Base-by-base conservation (phyloP, 2,329 filamentous ascomycete species). In the Trichoderma simmonsii region DNA sequence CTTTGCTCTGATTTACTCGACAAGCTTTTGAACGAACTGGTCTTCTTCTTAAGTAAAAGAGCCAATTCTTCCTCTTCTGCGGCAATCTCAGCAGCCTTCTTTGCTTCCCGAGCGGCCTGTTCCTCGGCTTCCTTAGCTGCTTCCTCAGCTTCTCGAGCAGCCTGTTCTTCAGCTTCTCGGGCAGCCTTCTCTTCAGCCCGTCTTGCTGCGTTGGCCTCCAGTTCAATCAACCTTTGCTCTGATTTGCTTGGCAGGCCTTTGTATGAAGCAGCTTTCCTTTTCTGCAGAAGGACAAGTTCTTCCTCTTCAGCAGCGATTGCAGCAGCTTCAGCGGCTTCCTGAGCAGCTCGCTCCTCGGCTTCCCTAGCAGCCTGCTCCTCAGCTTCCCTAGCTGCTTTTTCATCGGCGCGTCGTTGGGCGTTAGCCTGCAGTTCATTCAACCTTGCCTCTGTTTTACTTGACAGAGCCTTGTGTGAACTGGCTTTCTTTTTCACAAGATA, bases 31-130 rank as follows among this genome's bases (percentile, higher is more conserved):
- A 54, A 54, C 48, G 48, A 54, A 74, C 85, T 85, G 3, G 81
- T 81, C 75, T 86, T 87, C 77, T 87, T 88, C 28, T 82, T 80
- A 57, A 83, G 84, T 5, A 86, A 78, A 6, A 78, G 76, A 11
- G 78, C 81, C 15, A 85, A 76, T 71, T 85, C 82, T 14, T 78
- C 77, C 72, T 84, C 81, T 66, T 83, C 79, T 59, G 73, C 75
- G 36, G 74, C 76, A 8, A 66, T 66, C 3, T 12, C 28, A 18
- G 63, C 63, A 39, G 63, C 48, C 75, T 78, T 76, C 70, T 54
- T 69, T 34, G 65, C 65, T n/a, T 66, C 63, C 26, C 26, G 48
- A 34, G 73, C 77, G 28, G 74, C 71, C 9, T 73, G 73, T 3
- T 72, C 77, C 3, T 54, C 48, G 48, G 74, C 77, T 30, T 78